Conservation (phyloP, 2,329 filamentous ascomycete species). For the Grosmannia clavigera region DNA sequence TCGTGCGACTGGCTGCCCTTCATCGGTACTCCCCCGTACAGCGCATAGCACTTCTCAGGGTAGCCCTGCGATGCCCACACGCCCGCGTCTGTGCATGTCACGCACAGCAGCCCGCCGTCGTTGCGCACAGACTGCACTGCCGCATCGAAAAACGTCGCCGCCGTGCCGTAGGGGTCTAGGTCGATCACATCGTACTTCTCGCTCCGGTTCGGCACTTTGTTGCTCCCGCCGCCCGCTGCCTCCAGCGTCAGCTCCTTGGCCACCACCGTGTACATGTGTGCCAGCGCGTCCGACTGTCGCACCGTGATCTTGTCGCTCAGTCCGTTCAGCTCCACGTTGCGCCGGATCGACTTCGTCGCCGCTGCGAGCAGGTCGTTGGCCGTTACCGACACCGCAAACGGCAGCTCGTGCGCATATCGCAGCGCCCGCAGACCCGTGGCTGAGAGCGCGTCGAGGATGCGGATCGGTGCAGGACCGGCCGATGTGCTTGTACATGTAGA, state of each 20-base stretch:
- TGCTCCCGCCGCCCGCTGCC: constrained; percentile 19
- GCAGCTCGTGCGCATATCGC: constrained; percentile 83
- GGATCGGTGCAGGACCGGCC: constrained; percentile 38
- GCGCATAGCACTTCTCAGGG: constrained; percentile 80
- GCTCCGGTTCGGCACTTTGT: constrained; percentile 12
- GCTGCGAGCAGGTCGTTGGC: constrained; percentile 78
- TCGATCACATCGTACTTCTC: constrained; percentile 84
- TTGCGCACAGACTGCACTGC: constrained; percentile 73
- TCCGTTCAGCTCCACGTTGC: constrained; percentile 76
- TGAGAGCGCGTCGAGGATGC: constrained; percentile 89
- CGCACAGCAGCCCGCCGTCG: constrained; percentile 81
- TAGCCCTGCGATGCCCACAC: constrained; percentile 94
- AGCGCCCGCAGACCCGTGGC: constrained; percentile 85
- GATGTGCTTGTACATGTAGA: neutral
- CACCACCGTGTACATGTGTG: constrained; percentile 75
- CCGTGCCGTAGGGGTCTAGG: constrained; percentile 90
- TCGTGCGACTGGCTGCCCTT: constrained; percentile 84
- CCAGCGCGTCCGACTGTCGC: constrained; percentile 70
- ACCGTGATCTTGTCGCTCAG: constrained; percentile 59
- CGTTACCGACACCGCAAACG: constrained; percentile 67
- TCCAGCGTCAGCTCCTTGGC: constrained; percentile 33
- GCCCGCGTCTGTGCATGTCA: constrained; percentile 92
- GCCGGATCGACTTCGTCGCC: constrained; percentile 67
- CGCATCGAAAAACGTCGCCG: constrained; percentile 82
- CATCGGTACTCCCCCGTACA: constrained; percentile 84